Conservation (phyloP, 1,139 yeast species). For the Kodamaea ohmeri region DNA sequence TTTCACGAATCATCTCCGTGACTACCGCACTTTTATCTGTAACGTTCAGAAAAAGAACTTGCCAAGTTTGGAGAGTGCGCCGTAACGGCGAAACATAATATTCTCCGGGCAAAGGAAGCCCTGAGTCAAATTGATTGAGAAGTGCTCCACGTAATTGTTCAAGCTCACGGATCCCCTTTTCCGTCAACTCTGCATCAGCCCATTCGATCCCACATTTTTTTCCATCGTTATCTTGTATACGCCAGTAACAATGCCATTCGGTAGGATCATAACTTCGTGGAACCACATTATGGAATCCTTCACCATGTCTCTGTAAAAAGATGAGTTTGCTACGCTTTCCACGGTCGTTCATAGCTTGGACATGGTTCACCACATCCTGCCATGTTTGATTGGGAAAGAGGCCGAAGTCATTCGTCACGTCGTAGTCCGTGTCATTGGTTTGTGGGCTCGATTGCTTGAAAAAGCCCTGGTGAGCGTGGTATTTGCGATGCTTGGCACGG, state of each 20-base stretch:
- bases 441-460: slow-evolving; percentile 23
- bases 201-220: slow-evolving; percentile 23
- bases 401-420: slow-evolving; percentile 20
- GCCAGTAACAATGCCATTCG: slow-evolving; percentile 38
- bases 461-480: slow-evolving; percentile 15
- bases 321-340: slow-evolving; percentile 23
- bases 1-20: slow-evolving; percentile 36
- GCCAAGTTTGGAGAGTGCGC: slow-evolving; percentile 36
- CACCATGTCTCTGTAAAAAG: slow-evolving; percentile 41
- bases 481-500: slow-evolving; percentile 10
- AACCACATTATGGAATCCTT: slow-evolving; percentile 41
- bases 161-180: slow-evolving; percentile 25
- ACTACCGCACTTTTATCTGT: slow-evolving; percentile 21
- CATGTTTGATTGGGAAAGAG: slow-evolving; percentile 19
- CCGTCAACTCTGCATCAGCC: slow-evolving; percentile 39
- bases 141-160: slow-evolving; percentile 3
- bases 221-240: slow-evolving; percentile 29
- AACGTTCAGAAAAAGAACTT: slow-evolving; percentile 25
- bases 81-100: slow-evolving; percentile 37
- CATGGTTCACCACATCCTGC: slow-evolving; percentile 15
- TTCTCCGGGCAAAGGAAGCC: slow-evolving; percentile 28
- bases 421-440: slow-evolving; percentile 12
- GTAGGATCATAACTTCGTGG: slow-evolving; percentile 17
- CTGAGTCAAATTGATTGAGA: slow-evolving; percentile 15
- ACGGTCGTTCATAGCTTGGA: slow-evolving; percentile 11